Evolutionary conservation across 176 grass and related monocot genomes (phyloP), one percentile per base, ranked within the genome.

Genomic region (Avena sativa): DNA sequence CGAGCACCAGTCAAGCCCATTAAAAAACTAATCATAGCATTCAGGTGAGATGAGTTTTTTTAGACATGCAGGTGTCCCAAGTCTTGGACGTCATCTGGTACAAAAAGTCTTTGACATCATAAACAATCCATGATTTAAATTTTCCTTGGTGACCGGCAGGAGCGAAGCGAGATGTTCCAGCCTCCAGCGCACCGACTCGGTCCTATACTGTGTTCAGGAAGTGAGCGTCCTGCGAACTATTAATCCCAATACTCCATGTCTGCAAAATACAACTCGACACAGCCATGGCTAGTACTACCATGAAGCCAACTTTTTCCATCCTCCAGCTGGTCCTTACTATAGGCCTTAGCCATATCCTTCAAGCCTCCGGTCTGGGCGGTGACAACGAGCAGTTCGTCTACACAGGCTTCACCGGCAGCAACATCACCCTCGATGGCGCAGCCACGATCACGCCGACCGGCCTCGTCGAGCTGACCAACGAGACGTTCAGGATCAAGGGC

Each of bases 381-480:
- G 75, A 47, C 15, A 32, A 79, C 4, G 49, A 53, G 28, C 53
- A 72, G 11, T 87, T 87, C 43, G 43, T 74, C 26, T 87, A 81
- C 85, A 51, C 17, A 10, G 78, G 85, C 67, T 87, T 87, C 67
- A 13, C 8, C 6, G 56, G 56, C 50, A 73, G 67, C 19, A 74
- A 87, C 67, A 25, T 87, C 43, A 81, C 55, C 43, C 12, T 87
- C 6, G 85, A 87, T 0, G 85, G 78, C 1, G 67, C 67, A 8
- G 78, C 85, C 12, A 73, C 55, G 4, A 74, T 87, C 85, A 81
- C 68, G 12, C 1, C 53, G 9, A 11, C 8, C 6, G 85, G 78
- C 77, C 53, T 81, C 26, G 7, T 87, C 25, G 66, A 61, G 43
- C 44, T 87, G 8, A 87, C 85, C 2, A 87, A 81, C 4, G 85